Base-by-base conservation (phyloP, 495 filamentous ascomycete species). In the Amniculicola lignicola region DNA sequence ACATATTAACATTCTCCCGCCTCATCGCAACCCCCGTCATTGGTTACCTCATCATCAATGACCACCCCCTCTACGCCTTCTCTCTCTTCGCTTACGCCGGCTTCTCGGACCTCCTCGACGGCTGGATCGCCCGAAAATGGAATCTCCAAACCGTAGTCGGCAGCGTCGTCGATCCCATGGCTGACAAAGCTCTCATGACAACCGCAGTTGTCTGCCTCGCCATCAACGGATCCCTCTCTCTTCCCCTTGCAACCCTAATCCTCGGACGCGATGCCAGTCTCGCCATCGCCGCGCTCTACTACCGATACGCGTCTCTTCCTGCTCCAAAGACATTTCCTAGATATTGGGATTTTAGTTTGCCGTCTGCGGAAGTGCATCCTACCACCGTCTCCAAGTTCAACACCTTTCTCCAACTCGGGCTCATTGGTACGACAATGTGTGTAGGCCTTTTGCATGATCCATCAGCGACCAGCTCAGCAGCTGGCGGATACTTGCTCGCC, bases 321-420 rank as follows among this genome's bases (percentile, higher is more conserved):
- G 83, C 87, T 0, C 93, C 93, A 4, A 96, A 96, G 70, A 97
- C 93, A 0, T 86, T 95, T 70, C 71, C 77, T 12, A 76, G 93
- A n/a, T 98, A 96, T 68, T 98, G 94, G 94, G 94, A 98, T 67
- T 97, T 97, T 63, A 88, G 84, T 10, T 79, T 98, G 15, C 93
- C 93, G 0, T 88, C 82, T 39, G 93, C 93, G 0, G 93, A 97
- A 69, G 93, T 98, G 3, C 85, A 85, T 59, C 93, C 93, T 0
- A 98, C 93, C 0, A 81, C 76, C 14, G 89, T 98, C 59, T 93
- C 87, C 59, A 98, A 98, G 77, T 57, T 67, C 46, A 74, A 74
- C 60, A 74, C 71, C 16, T 69, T 74, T 39, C 63, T 74, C n/a
- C 71, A 74, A 40, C 61, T 74, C 18, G 51, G 60, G 12, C 54